Base-by-base conservation (phyloP, 176 grass and related monocot genomes). In the Oryza punctata region DNA sequence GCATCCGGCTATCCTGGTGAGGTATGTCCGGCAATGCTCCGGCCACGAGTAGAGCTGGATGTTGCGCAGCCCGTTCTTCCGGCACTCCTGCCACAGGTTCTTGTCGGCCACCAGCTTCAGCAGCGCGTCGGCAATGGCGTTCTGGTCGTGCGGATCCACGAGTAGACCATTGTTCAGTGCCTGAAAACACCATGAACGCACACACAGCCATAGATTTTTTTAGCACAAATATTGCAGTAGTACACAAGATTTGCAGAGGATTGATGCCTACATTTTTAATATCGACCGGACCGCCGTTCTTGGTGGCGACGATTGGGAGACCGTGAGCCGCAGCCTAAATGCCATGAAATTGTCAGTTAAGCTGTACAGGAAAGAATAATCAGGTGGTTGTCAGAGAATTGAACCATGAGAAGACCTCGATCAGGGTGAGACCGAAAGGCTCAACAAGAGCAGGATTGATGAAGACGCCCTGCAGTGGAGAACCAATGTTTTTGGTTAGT, bases 391-490 rank as follows among this genome's bases (percentile, higher is more conserved):
- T 43, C 16, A 76, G 19, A 52, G 11, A 70, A 69, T 63, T 52
- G 12, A 49, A 76, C 6, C 26, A 45, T 14, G 74, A 80, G 7
- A 60, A 84, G 29, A 98, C 96, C 93, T 98, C 96, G 9, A 98
- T 98, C 69, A 98, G 81, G 79, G 96, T 98, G 70, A 98, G 96
- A 69, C 96, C 96, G 66, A 98, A 98, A 19, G 96, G 96, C 66
- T 98, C 96, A 13, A 98, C 96, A 15, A 98, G 93, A 89, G 96
- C 96, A 71, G 96, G 93, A 85, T 98, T 98, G 72, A 98, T 98
- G 76, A 98, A 98, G 65, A 98, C 96, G 45, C 96, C 96, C 96
- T 96, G 79, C 38, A 88, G 4, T 12, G 21, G 67, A 64, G 33
- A 50, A 12, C 9, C 11, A 67, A 40, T 27, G 16, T 46, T 50